A percentile compares a stretch with the other conserved stretches of the same genome.
Conservation (phyloP, 306 rosid species). For the Rosa rugosa region DNA sequence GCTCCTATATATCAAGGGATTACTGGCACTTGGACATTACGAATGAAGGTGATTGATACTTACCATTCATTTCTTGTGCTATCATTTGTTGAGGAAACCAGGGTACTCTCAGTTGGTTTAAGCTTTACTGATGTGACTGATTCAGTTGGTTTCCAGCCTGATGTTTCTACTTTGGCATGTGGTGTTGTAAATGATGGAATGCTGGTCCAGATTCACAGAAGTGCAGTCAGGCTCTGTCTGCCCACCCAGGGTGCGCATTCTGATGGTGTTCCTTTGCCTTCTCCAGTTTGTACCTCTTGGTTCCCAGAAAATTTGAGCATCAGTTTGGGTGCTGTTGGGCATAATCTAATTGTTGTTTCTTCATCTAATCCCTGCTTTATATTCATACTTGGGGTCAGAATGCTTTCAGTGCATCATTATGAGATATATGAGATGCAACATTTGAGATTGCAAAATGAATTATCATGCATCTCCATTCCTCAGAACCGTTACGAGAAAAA, state of each 20-base stretch:
- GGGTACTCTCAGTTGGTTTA: conserved; percentile 90
- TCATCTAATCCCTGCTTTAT: conserved; percentile 88
- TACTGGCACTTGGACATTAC: conserved; percentile 79
- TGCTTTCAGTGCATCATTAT: conserved; percentile 47
- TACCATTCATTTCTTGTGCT: conserved; percentile 85
- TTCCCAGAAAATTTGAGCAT: conserved; percentile 61
- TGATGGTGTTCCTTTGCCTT: conserved; percentile 66
- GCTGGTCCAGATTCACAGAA: conserved; percentile 79
- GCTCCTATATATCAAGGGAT: conserved; percentile 88
- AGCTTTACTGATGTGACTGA: conserved; percentile 94
- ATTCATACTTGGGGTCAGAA: conserved; percentile 75
- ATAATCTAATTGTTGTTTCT: conserved; percentile 78
- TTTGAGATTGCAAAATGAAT: conserved; percentile 70
- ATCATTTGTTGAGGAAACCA: conserved; percentile 94
- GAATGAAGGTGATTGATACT: conserved; percentile 68
- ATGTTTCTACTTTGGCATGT: conserved; percentile 85
- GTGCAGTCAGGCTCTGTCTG: conserved; percentile 81
- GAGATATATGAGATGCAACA: conserved; percentile 84
- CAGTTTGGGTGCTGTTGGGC: conserved; percentile 94
- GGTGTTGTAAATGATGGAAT: conserved; percentile 76
- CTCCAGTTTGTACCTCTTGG: conserved; percentile 85
- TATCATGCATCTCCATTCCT: conserved; percentile 91
- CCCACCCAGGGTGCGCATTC: conserved; percentile 80
- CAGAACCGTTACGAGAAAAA: conserved; percentile 42
- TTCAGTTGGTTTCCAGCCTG: conserved; percentile 90